A percentile compares a stretch with the other conserved stretches of the same genome.
Evolutionary conservation across 2,329 filamentous ascomycete species (phyloP).

Genomic region (Diaporthe batatas): DNA sequence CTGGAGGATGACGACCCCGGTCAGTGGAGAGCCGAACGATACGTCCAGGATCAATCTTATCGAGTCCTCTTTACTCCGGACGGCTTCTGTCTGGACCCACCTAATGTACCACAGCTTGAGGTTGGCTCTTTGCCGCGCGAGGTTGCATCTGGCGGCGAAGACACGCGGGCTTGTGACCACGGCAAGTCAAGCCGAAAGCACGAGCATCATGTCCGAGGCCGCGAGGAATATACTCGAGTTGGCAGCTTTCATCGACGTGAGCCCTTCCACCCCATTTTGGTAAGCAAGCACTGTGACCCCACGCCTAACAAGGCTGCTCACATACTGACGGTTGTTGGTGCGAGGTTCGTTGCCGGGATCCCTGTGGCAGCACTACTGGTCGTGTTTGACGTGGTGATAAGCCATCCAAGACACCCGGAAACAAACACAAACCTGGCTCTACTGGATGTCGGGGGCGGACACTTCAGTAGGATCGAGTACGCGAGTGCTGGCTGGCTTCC

Average conservation of each 20-base stretch:
- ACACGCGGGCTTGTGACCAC: constrained; percentile 34
- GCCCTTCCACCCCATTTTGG: constrained; percentile 49
- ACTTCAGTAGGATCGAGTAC: constrained; percentile 59
- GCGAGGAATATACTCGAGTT: constrained; percentile 48
- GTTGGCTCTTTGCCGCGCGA: constrained; percentile 48
- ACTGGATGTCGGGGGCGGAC: constrained; percentile 57
- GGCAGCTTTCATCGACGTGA: constrained; percentile 49
- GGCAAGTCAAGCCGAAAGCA: constrained; percentile 43
- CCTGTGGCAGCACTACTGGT: constrained; percentile 56
- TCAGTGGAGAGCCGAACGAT: constrained; percentile 42
- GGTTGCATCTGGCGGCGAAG: constrained; percentile 44
- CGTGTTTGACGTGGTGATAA: constrained; percentile 57
- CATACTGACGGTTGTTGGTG: neutral
- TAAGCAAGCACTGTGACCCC: constrained; percentile 30
- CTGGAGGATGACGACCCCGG: constrained; percentile 49
- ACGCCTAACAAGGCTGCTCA: neutral
- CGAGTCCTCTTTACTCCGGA: constrained; percentile 38
- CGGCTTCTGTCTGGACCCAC: constrained; percentile 43
- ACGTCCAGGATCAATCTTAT: constrained; percentile 34
- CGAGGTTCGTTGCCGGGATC: constrained; percentile 52
- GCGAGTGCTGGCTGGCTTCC: constrained; percentile 54
- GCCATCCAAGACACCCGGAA: constrained; percentile 53
- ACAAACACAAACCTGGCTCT: constrained; percentile 54
- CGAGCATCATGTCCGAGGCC: constrained; percentile 45
- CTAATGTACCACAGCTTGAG: constrained; percentile 49